phyloP scores from a whole-genome alignment of 345 rosid species.

The Syzygium jambos region DNA sequence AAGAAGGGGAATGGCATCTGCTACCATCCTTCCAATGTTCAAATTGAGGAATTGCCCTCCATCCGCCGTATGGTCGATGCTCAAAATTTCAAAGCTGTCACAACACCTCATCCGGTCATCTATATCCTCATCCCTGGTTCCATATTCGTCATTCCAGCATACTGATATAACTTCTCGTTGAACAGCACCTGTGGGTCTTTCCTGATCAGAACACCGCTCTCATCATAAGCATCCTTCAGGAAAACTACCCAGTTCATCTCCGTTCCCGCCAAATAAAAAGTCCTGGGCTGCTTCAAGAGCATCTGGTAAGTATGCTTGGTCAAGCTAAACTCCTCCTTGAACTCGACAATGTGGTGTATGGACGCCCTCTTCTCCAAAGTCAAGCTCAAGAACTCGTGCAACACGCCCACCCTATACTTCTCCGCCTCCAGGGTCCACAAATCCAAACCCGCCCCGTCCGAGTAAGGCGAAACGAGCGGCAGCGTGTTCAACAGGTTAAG shows the following conservation, averaged over 20 bases:
- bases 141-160: slow-evolving; percentile 39
- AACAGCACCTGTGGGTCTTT: slow-evolving; percentile 80
- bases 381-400: slow-evolving; percentile 87
- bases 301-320: slow-evolving; percentile 79
- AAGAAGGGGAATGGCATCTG: background rate
- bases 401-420: slow-evolving; percentile 73
- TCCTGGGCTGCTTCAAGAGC: slow-evolving; percentile 64
- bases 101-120: background rate
- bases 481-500: slow-evolving; percentile 54
- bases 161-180: slow-evolving; percentile 46
- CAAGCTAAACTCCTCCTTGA: slow-evolving; percentile 83
- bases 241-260: slow-evolving; percentile 96
- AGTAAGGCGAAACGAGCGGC: slow-evolving; percentile 80
- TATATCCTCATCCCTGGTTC: background rate
- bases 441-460: slow-evolving; percentile 55
- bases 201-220: slow-evolving; percentile 38
- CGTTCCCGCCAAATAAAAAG: slow-evolving; percentile 84
- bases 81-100: background rate
- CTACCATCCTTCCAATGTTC: background rate
- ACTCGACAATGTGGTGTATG: slow-evolving; percentile 88
- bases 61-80: background rate
- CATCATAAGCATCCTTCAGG: slow-evolving; percentile 54
- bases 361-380: slow-evolving; percentile 83
- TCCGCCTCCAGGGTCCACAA: slow-evolving; percentile 82
- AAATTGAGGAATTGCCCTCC: background rate